Evolutionary conservation across 345 rosid genomes (phyloP), one percentile per base, ranked within the genome.

Genomic region (Salix suchowensis): DNA sequence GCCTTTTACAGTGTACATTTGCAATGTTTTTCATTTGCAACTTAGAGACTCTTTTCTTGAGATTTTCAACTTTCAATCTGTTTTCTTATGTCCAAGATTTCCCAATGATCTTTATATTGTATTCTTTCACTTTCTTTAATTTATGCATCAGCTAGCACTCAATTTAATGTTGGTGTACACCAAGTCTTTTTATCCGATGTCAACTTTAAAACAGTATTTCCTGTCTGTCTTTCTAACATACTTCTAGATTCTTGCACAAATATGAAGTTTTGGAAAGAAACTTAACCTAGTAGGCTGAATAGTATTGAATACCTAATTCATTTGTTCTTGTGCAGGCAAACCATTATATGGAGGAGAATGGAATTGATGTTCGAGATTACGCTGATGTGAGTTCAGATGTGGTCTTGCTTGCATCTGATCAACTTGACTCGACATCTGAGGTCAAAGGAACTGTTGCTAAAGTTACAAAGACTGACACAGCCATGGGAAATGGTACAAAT

Each of bases 331-430:
- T 79, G 78, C 75, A 94, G 99, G 95, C 84, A 18, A 78, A 71
- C 37, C 65, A 85, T 61, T 85, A 84, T 75, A 65, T 93, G 77
- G 79, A 71, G 78, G 90, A 80, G 46, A 85, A 86, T 72, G 90
- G 88, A 73, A 87, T 94, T 76, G 97, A 93, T 84, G 89, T 88
- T 44, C 77, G 87, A 36, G 98, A 89, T 62, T 96, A 96, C 75
- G 80, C 71, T 68, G 88, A 78, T 64, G 97, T 94, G 65, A 85
- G 83, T 62, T 84, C 90, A 32, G 99, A 96, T 88, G 95, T 85
- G 50, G 76, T 77, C 1, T 81, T 88, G 84, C 91, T 96, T 81
- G 92, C 89, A 65, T 86, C 90, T 36, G 37, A 88, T 84, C 74
- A 55, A 80, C 97, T 96, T 48, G 77, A 75, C 14, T 77, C 85